These are phyloP conservation scores for Fonsecaea pugnacius DNA, from an alignment of 2,329 filamentous ascomycete genomes.

Conservation along the genomic window DNA sequence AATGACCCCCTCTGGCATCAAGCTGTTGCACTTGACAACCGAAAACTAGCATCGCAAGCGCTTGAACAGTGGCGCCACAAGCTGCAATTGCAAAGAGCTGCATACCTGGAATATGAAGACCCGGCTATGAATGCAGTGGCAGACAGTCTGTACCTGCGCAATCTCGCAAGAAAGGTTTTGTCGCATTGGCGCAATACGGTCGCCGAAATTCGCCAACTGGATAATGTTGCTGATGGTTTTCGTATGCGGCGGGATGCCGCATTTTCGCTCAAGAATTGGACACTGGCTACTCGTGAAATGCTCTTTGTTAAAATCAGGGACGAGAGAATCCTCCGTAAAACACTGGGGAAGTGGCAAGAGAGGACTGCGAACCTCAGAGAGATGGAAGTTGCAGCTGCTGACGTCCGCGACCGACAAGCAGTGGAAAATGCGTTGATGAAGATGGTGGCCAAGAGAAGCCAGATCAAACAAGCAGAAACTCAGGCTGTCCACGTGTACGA, in stretches of 20 bases:
- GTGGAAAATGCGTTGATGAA: constrained; percentile 19
- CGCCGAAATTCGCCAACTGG: constrained; percentile 17
- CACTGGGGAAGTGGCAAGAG: constrained; percentile 23
- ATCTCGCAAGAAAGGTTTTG: constrained; percentile 23
- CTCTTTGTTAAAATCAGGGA: constrained; percentile 24
- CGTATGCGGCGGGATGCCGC: constrained; percentile 21
- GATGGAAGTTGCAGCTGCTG: constrained; percentile 27
- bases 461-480: constrained; percentile 21
- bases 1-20: constrained; percentile 29
- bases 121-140: constrained; percentile 22
- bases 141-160: constrained; percentile 18
- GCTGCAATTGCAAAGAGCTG: constrained; percentile 21
- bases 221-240: constrained; percentile 23
- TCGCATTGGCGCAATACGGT: constrained; percentile 25
- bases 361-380: constrained; percentile 21
- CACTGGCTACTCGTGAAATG: constrained; percentile 28
- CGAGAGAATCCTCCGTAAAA: constrained; percentile 17
- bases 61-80: constrained; percentile 26
- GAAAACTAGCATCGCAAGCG: constrained; percentile 27
- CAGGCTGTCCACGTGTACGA: constrained; percentile 24
- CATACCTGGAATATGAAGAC: constrained; percentile 24
- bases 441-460: constrained; percentile 15
- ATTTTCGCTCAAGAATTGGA: constrained; percentile 23
- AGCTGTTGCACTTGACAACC: constrained; percentile 30
- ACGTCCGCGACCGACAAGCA: constrained; percentile 19